Base-by-base conservation (phyloP, 2,329 filamentous ascomycete genomes). In the Chalara sp. region DNA sequence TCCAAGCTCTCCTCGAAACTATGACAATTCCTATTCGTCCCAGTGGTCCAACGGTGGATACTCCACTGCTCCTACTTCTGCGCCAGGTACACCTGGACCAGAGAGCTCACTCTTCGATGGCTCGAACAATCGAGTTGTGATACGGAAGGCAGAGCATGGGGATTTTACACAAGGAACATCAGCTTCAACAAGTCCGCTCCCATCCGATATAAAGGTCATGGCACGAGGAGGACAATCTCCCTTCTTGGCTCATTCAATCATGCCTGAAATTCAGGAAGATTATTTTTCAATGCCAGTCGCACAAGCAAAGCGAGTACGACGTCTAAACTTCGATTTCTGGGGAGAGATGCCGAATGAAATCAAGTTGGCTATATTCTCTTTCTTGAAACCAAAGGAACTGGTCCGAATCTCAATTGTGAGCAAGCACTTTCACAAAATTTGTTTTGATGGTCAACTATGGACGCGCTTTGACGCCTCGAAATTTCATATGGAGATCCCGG, bases 361-460 rank as follows among this genome's bases (percentile, higher is more conserved):
- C 50, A 84, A 85, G 58, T 76, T 95, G 59, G 74, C 87, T 41
- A 82, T 96, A 47, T 77, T 97, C 51, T 77, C 81, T 5, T 89
- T 86, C 60, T 74, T 97, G 21, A 75, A 76, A 31, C 90, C 91
- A 1, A 89, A 84, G 63, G 85, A 97, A 65, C 79, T 97, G 33
- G 82, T 96, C 8, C 80, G 83, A 52, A 80, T 80, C 50, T 95
- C 92, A 1, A 73, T 81, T 13, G 86, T 93, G 21, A 92, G 83
- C 64, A 89, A 83, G 66, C 70, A 77, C 5, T 96, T 93, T 74
- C 76, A 95, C 67, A 76, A 78, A 45, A 83, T 88, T 69, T 96
- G 92, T 70, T 96, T 92, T 61, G 92, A 99, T 66, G 93, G 93
- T 2, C 93, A 99, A 70, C 72, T 97, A 12, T 99, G 93, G 93